Evolutionary conservation across 2,329 filamentous ascomycete species (phyloP).

Genomic region (Phoma herbarum): DNA sequence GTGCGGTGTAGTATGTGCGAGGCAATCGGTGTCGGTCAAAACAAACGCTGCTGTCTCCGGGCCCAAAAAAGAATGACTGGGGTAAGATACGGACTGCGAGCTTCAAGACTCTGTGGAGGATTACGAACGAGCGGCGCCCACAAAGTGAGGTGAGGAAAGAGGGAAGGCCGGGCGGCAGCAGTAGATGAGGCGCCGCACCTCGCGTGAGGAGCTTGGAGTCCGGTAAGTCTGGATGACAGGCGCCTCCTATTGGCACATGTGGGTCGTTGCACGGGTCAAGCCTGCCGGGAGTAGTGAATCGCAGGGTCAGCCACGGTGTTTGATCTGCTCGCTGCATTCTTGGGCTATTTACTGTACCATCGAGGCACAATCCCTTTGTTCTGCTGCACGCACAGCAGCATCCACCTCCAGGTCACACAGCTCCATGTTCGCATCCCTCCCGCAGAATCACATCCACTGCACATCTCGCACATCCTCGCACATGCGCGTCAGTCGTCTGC

Average conservation of each 20-base stretch:
- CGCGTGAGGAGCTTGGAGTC: constrained; percentile 32
- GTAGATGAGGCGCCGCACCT: constrained; percentile 45
- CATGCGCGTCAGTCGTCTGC: constrained; percentile 5
- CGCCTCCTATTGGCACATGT: constrained; percentile 30
- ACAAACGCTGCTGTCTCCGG: constrained; percentile 29
- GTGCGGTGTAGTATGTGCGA: constrained; percentile 3
- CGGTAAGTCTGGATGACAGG: constrained; percentile 36
- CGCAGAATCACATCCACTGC: constrained; percentile 6
- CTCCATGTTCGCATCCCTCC: constrained; percentile 19
- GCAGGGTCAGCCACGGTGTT: constrained; percentile 38
- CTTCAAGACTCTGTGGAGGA: constrained; percentile 29
- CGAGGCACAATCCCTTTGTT: background rate
- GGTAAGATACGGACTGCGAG: constrained; percentile 47
- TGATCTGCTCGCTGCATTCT: constrained; percentile 28
- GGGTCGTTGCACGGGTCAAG: constrained; percentile 35
- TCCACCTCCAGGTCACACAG: background rate
- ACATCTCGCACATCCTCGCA: background rate
- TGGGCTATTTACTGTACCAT: constrained; percentile 22
- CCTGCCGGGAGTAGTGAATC: constrained; percentile 25
- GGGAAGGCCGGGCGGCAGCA: constrained; percentile 39
- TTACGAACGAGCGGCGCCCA: constrained; percentile 46
- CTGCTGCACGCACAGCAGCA: background rate
- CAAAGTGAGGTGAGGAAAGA: constrained; percentile 46
- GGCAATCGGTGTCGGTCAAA: constrained; percentile 24
- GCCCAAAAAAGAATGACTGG: constrained; percentile 53